Conservation (phyloP, 352 stramenopile species). For the Phytophthora palmivora region DNA sequence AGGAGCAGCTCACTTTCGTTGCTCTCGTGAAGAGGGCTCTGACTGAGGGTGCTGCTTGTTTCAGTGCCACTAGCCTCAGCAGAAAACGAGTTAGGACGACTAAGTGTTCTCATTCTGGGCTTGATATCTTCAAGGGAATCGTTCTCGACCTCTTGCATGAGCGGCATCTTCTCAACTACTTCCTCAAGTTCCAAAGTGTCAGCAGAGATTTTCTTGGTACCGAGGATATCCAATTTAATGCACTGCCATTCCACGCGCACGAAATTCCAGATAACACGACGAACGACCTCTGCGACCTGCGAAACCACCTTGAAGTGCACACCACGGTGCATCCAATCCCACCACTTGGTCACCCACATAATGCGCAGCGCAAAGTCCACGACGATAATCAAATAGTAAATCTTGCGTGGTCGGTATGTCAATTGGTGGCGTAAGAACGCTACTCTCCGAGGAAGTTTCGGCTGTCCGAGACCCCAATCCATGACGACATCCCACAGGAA, state of each 20-base stretch:
- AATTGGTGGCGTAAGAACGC: constrained; percentile 73
- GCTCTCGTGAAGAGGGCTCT: constrained; percentile 14
- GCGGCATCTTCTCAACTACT: constrained; percentile 56
- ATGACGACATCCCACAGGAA: constrained; percentile 98
- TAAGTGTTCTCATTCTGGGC: constrained; percentile 20
- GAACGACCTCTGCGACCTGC: constrained; percentile 93
- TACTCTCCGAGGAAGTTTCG: constrained; percentile 48
- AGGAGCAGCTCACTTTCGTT: constrained; percentile 18
- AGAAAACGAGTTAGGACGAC: constrained; percentile 31
- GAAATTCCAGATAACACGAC: constrained; percentile 94
- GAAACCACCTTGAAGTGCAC: constrained; percentile 85
- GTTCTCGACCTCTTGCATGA: constrained; percentile 53
- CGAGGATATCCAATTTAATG: constrained; percentile 80
- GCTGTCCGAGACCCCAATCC: constrained; percentile 95
- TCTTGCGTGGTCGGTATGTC: constrained; percentile 54
- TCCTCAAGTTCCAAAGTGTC: constrained; percentile 56
- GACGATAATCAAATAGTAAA: constrained; percentile 94
- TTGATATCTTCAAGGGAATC: constrained; percentile 27
- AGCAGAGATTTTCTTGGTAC: constrained; percentile 63
- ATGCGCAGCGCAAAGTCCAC: constrained; percentile 95
- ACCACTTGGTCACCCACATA: constrained; percentile 94
- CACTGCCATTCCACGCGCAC: constrained; percentile 94
- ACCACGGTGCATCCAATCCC: constrained; percentile 76
- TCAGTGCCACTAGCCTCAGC: constrained; percentile 25
- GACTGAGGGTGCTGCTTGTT: constrained; percentile 30